Percentiles rank a stretch among this genome's conserved stretches.
Conservation (phyloP, 768 basidiomycete species). For the Amanita brunnescens region DNA sequence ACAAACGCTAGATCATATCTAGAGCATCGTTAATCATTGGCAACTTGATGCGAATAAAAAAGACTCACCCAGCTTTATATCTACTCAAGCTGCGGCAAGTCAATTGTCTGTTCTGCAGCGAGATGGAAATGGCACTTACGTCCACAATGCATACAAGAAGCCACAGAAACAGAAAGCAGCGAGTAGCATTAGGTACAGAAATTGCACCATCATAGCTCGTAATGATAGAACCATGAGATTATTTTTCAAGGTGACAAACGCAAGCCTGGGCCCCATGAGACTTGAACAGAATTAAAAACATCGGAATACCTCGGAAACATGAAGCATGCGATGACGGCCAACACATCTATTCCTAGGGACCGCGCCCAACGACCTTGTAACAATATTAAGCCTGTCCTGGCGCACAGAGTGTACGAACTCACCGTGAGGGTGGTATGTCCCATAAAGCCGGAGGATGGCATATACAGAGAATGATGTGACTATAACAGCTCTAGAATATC, state of each 20-base stretch:
- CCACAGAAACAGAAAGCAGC: slow-evolving; percentile 89
- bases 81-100: slow-evolving; percentile 43
- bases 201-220: slow-evolving; percentile 91
- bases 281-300: not conserved
- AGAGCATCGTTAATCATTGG: slow-evolving; percentile 2
- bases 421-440: slow-evolving; percentile 57
- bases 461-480: slow-evolving; percentile 78
- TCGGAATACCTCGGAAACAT: slow-evolving; percentile 71
- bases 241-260: slow-evolving; percentile 82
- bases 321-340: slow-evolving; percentile 83
- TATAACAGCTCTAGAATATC: slow-evolving; percentile 17
- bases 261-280: slow-evolving; percentile 42
- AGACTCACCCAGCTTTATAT: slow-evolving; percentile 47
- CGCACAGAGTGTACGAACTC: slow-evolving; percentile 13
- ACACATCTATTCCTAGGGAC: slow-evolving; percentile 66
- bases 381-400: not conserved
- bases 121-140: slow-evolving; percentile 42
- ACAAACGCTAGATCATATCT: slow-evolving; percentile 26
- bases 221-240: slow-evolving; percentile 75
- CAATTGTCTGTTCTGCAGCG: not conserved
- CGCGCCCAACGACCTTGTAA: slow-evolving; percentile 57
- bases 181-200: slow-evolving; percentile 72
- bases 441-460: slow-evolving; percentile 68
- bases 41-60: not conserved
- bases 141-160: slow-evolving; percentile 90